A percentile compares a stretch with the other conserved stretches of the same genome.
These are phyloP conservation scores for Globisporangium orthogonon DNA, from an alignment of 352 stramenopile genomes.

Conservation along the genomic window DNA sequence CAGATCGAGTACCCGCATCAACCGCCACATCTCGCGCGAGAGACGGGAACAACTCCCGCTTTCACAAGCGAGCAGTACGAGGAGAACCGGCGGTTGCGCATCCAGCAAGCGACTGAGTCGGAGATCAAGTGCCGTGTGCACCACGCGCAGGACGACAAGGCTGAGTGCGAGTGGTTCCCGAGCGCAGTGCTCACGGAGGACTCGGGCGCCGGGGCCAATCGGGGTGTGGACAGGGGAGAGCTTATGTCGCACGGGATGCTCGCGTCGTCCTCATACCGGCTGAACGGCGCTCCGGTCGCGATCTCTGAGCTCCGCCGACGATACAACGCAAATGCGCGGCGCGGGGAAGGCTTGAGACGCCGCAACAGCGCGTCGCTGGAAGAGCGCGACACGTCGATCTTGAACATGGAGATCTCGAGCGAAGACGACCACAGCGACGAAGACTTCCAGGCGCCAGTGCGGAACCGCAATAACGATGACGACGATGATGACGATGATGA, in stretches of 20 bases:
- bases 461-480: constrained; percentile 21
- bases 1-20: constrained; percentile 68
- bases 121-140: constrained; percentile 56
- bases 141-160: constrained; percentile 33
- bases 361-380: constrained; percentile 40
- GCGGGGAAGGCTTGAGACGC: constrained; percentile 19
- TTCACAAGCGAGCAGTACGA: constrained; percentile 34
- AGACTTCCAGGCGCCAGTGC: constrained; percentile 66
- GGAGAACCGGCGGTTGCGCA: constrained; percentile 51
- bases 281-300: constrained; percentile 67
- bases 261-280: constrained; percentile 45
- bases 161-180: constrained; percentile 47
- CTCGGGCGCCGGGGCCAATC: neutral
- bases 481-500: constrained; percentile 27
- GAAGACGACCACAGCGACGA: constrained; percentile 85
- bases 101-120: constrained; percentile 63
- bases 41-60: constrained; percentile 13
- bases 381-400: constrained; percentile 76
- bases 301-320: constrained; percentile 58
- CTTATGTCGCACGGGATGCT: constrained; percentile 6
- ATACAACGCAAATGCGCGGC: constrained; percentile 19
- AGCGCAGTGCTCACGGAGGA: constrained; percentile 12
- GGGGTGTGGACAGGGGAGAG: constrained; percentile 2
- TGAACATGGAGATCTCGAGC: constrained; percentile 83
- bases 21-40: constrained; percentile 37